phyloP scores from a whole-genome alignment of 2,329 filamentous ascomycete species.

The Colletotrichum orbiculare region DNA sequence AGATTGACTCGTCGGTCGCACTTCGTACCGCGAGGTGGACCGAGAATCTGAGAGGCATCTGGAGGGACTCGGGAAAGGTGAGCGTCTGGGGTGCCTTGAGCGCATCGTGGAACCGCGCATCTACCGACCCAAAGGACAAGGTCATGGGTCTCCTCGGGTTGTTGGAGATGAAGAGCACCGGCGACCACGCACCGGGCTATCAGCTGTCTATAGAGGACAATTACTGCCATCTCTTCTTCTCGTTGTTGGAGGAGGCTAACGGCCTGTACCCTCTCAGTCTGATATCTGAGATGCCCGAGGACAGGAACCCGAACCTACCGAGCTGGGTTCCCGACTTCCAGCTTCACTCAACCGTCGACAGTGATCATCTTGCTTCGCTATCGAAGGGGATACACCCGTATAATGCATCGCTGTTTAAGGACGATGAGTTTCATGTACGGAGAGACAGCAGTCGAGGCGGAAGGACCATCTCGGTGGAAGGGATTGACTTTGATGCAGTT shows the following conservation, averaged over 20 bases:
- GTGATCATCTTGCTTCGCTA: background rate
- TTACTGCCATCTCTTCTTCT: background rate
- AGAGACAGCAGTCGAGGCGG: background rate
- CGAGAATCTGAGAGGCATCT: background rate
- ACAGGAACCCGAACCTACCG: background rate
- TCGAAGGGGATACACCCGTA: background rate
- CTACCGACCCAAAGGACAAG: conserved; percentile 5
- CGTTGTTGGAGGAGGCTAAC: background rate
- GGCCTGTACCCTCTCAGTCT: background rate
- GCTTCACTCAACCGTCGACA: background rate
- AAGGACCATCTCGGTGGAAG: background rate
- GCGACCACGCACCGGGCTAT: background rate
- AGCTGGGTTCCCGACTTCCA: conserved; percentile 3
- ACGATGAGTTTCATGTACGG: background rate
- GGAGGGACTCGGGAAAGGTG: background rate
- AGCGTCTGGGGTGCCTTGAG: background rate
- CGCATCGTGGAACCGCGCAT: conserved; percentile 1
- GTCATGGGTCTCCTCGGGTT: conserved; percentile 1
- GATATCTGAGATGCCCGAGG: background rate
- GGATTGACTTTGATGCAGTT: background rate
- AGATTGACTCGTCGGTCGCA: background rate
- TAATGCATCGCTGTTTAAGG: background rate
- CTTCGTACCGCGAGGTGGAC: background rate
- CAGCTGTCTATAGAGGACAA: background rate
- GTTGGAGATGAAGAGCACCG: background rate